Evolutionary conservation across 305 asterid genomes (phyloP), one percentile per base, ranked within the genome.

Genomic region (Salvia sclarea): DNA sequence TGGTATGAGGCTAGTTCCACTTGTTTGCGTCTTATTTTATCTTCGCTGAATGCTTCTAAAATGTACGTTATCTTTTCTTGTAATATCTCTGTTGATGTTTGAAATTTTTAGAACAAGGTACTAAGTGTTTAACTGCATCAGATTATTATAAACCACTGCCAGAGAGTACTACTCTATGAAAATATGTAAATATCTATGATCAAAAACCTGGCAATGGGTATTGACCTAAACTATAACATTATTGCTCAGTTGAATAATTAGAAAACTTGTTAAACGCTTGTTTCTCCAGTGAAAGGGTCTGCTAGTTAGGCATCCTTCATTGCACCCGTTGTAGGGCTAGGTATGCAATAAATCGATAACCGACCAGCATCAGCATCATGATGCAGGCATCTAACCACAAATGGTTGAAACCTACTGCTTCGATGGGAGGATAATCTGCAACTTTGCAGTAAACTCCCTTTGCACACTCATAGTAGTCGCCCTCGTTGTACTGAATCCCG

Each of bases 321-420:
- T 81, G 79, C 45, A 91, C 88, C 45, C 96, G 78, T 57, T 72
- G 89, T 68, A 95, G 84, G 58, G 99, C 98, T 52, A 89, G 78
- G 80, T 95, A 95, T 40, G 99, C 99, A 17, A 88, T 33, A 38
- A 89, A 45, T 17, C 99, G 93, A 57, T 95, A 95, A 40, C 87
- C 92, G 57, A 91, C 86, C 61, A 95, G 78, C 99, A 95, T 95
- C 45, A 89, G 76, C 75, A 78, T 79, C 99, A 95, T 85, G 68
- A 81, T 69, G 25, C 68, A 66, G 45, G 82, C 76, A 72, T 91
- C 98, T 8, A 84, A 48, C 98, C 98, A 89, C 76, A 85, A 40
- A 67, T 85, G 78, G 84, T 71, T 74, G 30, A 95, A 68, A 4
- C 99, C 99, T 7, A 95, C 86, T 13, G 99, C 75, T 65, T 88